A percentile compares a stretch with the other conserved stretches of the same genome.
phyloP scores from a whole-genome alignment of 306 rosid genomes.

The Quercus mongolica region DNA sequence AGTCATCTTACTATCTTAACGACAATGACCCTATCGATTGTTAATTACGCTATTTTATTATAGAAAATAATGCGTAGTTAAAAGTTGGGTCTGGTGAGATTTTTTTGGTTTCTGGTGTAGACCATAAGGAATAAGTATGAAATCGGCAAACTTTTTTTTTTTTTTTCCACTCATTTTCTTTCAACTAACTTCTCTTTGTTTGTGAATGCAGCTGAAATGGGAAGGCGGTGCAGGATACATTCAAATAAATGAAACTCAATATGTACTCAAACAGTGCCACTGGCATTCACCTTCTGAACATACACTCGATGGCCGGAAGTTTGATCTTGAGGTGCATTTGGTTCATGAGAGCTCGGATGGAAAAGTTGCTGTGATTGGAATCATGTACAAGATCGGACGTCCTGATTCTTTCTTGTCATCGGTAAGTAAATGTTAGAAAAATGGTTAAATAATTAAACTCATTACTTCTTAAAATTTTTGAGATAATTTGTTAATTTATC shows the following conservation, averaged over 20 bases:
- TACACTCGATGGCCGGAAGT: constrained; percentile 47
- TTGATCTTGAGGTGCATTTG: constrained; percentile 64
- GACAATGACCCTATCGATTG: too few species aligned
- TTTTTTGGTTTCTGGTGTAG: not conserved
- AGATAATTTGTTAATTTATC: too few species aligned
- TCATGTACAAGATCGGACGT: constrained; percentile 43
- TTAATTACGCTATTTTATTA: too few species aligned
- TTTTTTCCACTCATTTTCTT: not conserved
- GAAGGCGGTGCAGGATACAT: constrained; percentile 39
- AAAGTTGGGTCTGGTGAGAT: not conserved
- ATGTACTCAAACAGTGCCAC: constrained; percentile 55
- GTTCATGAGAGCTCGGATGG: constrained; percentile 55
- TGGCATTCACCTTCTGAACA: constrained; percentile 91
- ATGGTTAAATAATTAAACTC: too few species aligned
- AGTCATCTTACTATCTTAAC: too few species aligned
- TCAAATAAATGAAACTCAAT: constrained; percentile 43
- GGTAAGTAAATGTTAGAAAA: constrained; percentile 23
- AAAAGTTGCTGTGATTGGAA: constrained; percentile 49
- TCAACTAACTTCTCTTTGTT: not conserved
- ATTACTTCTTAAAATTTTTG: too few species aligned
- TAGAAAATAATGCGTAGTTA: not conserved
- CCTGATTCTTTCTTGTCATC: constrained; percentile 49
- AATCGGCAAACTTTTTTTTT: not conserved
- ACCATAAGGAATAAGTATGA: not conserved
- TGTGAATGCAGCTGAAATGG: constrained; percentile 48